These are phyloP conservation scores for Cercospora brassicicola DNA, from an alignment of 2,329 filamentous ascomycete species.

Conservation along the genomic window DNA sequence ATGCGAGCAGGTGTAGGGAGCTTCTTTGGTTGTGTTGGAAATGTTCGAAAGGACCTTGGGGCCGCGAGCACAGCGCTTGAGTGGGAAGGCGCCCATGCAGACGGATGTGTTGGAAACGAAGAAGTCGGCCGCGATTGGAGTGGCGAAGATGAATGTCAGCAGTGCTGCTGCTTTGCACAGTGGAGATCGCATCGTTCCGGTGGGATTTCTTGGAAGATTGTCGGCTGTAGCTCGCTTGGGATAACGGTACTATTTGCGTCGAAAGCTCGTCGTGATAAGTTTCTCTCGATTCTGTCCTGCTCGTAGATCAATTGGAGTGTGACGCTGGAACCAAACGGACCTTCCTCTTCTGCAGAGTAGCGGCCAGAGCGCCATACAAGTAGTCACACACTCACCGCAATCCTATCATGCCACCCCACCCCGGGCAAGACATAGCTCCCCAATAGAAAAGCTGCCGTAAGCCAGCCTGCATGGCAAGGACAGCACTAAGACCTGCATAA, in stretches of 20 bases:
- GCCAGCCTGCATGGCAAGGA: constrained; percentile 7
- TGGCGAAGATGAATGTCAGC: constrained; percentile 3
- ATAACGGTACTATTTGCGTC: neutral
- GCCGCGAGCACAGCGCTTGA: constrained; percentile 23
- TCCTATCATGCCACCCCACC: neutral
- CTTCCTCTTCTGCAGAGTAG: neutral
- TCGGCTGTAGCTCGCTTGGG: neutral
- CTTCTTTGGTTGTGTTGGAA: constrained; percentile 11
- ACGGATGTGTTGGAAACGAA: constrained; percentile 28
- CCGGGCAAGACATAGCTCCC: neutral
- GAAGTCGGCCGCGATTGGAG: constrained; percentile 24
- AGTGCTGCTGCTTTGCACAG: neutral
- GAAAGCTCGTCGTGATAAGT: neutral
- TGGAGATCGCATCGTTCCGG: neutral
- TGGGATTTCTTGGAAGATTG: neutral
- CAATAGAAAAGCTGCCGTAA: neutral
- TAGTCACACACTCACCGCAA: neutral
- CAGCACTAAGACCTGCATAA: constrained; percentile 16
- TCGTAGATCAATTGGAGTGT: neutral
- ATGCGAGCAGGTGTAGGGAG: constrained; percentile 22
- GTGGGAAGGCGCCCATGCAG: constrained; percentile 27
- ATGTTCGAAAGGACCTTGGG: constrained; percentile 23
- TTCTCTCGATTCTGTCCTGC: neutral
- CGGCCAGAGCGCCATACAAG: neutral
- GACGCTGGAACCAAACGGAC: neutral